A percentile compares a stretch with the other conserved stretches of the same genome.
phyloP scores from a whole-genome alignment of 176 grass and related monocot genomes.

The bread wheat (Triticum aestivum) region DNA sequence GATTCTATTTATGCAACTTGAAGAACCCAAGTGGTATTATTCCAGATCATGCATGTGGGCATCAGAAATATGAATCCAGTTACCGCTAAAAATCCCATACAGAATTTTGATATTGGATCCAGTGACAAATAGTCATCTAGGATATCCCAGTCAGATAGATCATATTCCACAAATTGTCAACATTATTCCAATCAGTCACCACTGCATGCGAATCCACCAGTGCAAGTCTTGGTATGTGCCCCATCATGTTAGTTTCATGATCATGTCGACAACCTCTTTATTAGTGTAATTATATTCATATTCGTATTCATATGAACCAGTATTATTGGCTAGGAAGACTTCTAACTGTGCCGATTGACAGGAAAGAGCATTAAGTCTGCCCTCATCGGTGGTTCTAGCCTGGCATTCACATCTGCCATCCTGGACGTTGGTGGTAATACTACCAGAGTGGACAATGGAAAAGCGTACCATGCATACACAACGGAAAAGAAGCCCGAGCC shows the following conservation, averaged over 20 bases:
- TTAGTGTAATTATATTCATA: background rate
- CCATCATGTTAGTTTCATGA: background rate
- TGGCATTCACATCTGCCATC: constrained; percentile 67
- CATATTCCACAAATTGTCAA: background rate
- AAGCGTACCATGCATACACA: constrained; percentile 71
- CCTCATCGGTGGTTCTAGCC: constrained; percentile 63
- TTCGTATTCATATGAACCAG: background rate
- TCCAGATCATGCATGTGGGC: background rate
- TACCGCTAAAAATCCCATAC: background rate
- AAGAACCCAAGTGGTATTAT: background rate
- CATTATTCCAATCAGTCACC: background rate
- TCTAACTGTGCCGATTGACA: constrained; percentile 26
- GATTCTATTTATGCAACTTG: background rate
- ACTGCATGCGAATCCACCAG: background rate
- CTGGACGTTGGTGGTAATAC: constrained; percentile 83
- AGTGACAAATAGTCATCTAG: background rate
- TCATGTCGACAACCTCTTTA: background rate
- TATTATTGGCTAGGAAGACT: constrained; percentile 1
- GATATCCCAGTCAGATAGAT: background rate
- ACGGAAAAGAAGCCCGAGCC: constrained; percentile 69
- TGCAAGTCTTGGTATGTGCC: background rate
- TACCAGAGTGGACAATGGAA: constrained; percentile 77
- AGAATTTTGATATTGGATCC: background rate
- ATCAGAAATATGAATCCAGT: background rate
- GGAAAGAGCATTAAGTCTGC: constrained; percentile 80